Percentiles rank a stretch among this genome's conserved stretches.
phyloP scores from a whole-genome alignment of 1,284 basidiomycete species.

The Irpex sp. region DNA sequence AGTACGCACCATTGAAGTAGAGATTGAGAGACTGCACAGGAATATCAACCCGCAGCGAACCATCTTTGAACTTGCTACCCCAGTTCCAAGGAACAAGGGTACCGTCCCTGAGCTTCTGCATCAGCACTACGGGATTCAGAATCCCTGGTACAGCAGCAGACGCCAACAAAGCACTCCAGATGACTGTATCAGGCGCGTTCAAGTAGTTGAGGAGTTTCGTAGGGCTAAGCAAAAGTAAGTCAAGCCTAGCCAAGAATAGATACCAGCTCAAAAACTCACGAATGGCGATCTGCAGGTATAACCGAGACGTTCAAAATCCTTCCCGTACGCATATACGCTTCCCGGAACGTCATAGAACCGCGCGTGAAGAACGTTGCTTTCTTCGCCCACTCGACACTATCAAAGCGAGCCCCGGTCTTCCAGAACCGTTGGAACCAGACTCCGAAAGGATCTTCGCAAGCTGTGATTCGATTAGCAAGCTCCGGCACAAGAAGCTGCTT shows the following conservation, averaged over 20 bases:
- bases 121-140: slow-evolving; percentile 84
- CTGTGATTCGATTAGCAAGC: slow-evolving; percentile 85
- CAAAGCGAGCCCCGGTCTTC: slow-evolving; percentile 91
- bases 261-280: too few relatives aligned
- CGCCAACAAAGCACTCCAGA: slow-evolving; percentile 76
- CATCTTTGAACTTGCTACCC: slow-evolving; percentile 91
- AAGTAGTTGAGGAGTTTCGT: slow-evolving; percentile 96
- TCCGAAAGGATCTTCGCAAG: slow-evolving; percentile 81
- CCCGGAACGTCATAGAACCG: slow-evolving; percentile 93
- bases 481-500: slow-evolving; percentile 74
- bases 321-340: slow-evolving; percentile 93
- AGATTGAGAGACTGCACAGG: slow-evolving; percentile 89
- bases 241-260: too few relatives aligned
- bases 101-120: slow-evolving; percentile 89
- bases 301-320: slow-evolving; percentile 94
- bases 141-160: slow-evolving; percentile 87
- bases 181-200: slow-evolving; percentile 87
- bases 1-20: slow-evolving; percentile 77
- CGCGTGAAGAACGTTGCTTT: slow-evolving; percentile 90
- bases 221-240: slow-evolving; percentile 48
- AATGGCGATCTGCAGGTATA: slow-evolving; percentile 91
- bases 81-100: slow-evolving; percentile 90
- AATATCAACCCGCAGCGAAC: slow-evolving; percentile 89
- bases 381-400: slow-evolving; percentile 86
- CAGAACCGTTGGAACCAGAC: slow-evolving; percentile 83